These are phyloP conservation scores for Daldinia grandis DNA, from an alignment of 495 filamentous ascomycete species.

Conservation along the genomic window DNA sequence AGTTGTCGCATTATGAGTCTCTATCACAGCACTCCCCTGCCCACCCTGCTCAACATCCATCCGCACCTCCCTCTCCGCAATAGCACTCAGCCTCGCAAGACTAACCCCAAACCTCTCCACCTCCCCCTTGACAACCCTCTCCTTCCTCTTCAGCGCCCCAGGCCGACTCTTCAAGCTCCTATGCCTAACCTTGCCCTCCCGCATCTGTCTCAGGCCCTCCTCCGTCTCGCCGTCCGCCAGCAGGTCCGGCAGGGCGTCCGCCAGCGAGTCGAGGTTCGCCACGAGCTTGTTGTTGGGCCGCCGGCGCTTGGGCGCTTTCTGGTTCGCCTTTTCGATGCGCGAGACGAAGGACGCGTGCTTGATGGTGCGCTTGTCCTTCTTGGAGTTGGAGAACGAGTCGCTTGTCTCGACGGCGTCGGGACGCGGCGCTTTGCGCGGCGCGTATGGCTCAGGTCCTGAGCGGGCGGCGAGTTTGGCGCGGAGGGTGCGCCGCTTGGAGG, in stretches of 20 bases:
- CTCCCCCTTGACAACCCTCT: constrained; percentile 78
- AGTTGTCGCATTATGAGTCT: background rate
- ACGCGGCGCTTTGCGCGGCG: constrained; percentile 54
- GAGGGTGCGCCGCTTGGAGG: constrained; percentile 56
- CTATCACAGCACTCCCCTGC: background rate
- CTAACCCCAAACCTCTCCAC: constrained; percentile 83
- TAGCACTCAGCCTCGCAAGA: constrained; percentile 70
- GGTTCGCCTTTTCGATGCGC: constrained; percentile 71
- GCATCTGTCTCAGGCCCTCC: constrained; percentile 47
- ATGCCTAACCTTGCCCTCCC: constrained; percentile 65
- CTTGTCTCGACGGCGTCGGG: constrained; percentile 46
- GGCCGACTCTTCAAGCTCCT: constrained; percentile 75
- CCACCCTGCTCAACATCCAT: background rate
- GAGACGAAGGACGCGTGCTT: constrained; percentile 79
- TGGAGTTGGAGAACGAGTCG: constrained; percentile 67
- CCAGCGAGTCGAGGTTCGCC: constrained; percentile 77
- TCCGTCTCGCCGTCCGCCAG: constrained; percentile 47
- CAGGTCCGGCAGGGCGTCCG: constrained; percentile 75
- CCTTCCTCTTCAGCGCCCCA: constrained; percentile 84
- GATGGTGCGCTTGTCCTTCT: constrained; percentile 79
- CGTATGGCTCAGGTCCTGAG: constrained; percentile 37
- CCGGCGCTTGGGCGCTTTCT: constrained; percentile 62
- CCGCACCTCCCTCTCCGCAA: constrained; percentile 44
- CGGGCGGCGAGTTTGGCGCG: constrained; percentile 51
- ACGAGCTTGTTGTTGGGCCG: constrained; percentile 78